Evolutionary conservation across 208 protist genomes (phyloP).

Genomic region (Naegleria gruberi): DNA sequence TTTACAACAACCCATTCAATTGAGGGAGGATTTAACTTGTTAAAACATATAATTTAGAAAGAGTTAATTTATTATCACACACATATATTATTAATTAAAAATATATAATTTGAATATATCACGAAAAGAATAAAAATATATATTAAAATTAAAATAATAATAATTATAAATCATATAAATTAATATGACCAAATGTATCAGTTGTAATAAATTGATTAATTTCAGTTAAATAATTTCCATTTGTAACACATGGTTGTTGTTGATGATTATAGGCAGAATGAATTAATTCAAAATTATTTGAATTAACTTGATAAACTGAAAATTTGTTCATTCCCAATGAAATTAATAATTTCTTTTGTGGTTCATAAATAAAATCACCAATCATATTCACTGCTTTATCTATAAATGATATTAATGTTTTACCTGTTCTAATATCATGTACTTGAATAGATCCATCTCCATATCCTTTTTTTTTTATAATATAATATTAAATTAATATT

Average conservation of each 20-base stretch:
- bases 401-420: not conserved
- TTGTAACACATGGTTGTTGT: not conserved
- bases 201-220: not conserved
- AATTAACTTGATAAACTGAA: not conserved
- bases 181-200: not conserved
- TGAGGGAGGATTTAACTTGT: too few relatives aligned
- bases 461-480: too few relatives aligned
- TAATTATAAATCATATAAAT: not conserved
- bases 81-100: too few relatives aligned
- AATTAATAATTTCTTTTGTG: not conserved
- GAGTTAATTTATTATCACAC: too few relatives aligned
- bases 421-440: slow-evolving; percentile 15
- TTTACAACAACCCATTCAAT: too few relatives aligned
- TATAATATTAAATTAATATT: too few relatives aligned
- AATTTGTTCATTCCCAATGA: not conserved
- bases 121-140: too few relatives aligned
- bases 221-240: not conserved
- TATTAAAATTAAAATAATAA: too few relatives aligned
- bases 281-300: not conserved
- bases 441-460: slow-evolving; percentile 8
- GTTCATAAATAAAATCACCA: slow-evolving; percentile 7
- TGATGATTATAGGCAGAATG: not conserved
- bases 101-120: too few relatives aligned
- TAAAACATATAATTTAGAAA: too few relatives aligned
- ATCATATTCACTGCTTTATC: not conserved